These are phyloP conservation scores for Caryopteris hybrid DNA, from an alignment of 305 asterid species.

Conservation along the genomic window DNA sequence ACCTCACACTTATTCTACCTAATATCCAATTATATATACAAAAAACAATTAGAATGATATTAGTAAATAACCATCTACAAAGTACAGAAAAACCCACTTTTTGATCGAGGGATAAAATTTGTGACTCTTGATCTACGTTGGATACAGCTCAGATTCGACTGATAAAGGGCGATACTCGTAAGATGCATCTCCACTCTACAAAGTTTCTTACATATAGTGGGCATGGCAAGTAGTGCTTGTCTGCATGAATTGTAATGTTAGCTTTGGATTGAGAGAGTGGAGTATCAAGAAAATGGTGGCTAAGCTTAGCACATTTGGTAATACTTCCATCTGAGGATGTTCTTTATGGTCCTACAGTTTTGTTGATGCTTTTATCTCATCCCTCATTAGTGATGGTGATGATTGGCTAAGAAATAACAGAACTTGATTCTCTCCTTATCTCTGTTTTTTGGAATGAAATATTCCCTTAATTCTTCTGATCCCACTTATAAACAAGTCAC, in stretches of 20 bases:
- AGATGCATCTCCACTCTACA: neutral
- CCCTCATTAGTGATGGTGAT: neutral
- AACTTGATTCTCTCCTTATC: conserved; percentile 15
- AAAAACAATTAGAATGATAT: too few relatives aligned
- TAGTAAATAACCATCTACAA: too few relatives aligned
- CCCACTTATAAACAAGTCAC: neutral
- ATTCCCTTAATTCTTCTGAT: neutral
- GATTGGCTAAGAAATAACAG: conserved; percentile 12
- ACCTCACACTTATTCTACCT: too few relatives aligned
- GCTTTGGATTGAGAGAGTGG: neutral
- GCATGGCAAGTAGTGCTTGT: conserved; percentile 1
- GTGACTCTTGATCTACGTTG: too few relatives aligned
- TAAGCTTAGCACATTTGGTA: neutral
- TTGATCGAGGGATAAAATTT: too few relatives aligned
- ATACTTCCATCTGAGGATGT: neutral
- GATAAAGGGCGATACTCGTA: too few relatives aligned
- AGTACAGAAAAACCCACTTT: too few relatives aligned
- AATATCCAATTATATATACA: too few relatives aligned
- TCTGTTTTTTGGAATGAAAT: neutral
- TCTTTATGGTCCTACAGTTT: neutral
- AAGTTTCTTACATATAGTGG: neutral
- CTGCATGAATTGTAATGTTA: conserved; percentile 1
- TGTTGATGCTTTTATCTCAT: neutral
- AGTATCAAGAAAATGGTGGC: neutral
- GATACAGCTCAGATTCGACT: too few relatives aligned